Evolutionary conservation across 1,284 basidiomycete genomes (phyloP), one percentile per base, ranked within the genome.

Genomic region (Irpex sp.): DNA sequence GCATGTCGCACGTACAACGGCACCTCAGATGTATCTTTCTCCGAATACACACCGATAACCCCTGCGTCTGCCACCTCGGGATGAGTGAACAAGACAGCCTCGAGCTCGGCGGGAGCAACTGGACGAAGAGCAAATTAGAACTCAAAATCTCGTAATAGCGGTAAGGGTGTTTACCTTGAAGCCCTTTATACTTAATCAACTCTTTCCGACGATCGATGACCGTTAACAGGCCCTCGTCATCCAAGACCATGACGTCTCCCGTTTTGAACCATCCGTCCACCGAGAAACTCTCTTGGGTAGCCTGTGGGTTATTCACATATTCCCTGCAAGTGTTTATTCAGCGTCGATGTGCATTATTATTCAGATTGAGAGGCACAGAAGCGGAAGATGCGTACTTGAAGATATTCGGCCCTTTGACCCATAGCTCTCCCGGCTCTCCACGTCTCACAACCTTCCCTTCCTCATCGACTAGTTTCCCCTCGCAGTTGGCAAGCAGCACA

Each of bases 1-100:
- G 42, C 64, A 18, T 15, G 7, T 7, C 49, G 49, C 49, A 38
- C 56, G 18, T 18, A 90, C 91, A 92, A 88, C 10, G 95, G 95
- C 13, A 96, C 85, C 78, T 97, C 95, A 2, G 94, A 95, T 1
- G 89, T 92, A 76, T 94, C 69, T 27, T 71, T 70, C 15, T 74
- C 74, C 5, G 74, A 74, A 22, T 68, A 69, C 1, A 79, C 66
- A 15, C 78, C 78, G 20, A 79, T 74, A 18, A 79, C 78, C 15
- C 71, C 78, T 22, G 77, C 77, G 45, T 79, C 78, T 7, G 74
- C 44, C 42, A 79, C 76, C 4, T 72, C 54, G 0, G 77, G 78
- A 70, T 79, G 77, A 11, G 73, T 68, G 6, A 78, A 64, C 3
- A 78, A 69, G 1, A 77, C 54, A 9, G 75, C 73, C 68, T 79